These are phyloP conservation scores for Nicotiana benthamiana DNA, from an alignment of 257 asterid species.

Conservation along the genomic window DNA sequence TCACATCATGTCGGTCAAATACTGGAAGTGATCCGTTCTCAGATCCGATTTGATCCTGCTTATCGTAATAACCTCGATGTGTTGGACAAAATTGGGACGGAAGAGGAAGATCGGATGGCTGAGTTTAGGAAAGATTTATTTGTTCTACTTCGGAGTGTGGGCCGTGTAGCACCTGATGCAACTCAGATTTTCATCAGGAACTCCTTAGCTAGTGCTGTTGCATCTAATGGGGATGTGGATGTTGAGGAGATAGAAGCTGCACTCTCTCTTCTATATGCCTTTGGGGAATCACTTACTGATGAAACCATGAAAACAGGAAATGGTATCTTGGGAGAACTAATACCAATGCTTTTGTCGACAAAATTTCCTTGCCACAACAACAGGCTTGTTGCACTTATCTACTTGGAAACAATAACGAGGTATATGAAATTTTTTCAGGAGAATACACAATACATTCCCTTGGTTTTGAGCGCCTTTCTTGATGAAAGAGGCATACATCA, in stretches of 20 bases:
- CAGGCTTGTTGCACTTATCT: constrained; percentile 84
- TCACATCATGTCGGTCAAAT: constrained; percentile 67
- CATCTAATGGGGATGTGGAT: constrained; percentile 56
- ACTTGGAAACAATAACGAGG: constrained; percentile 80
- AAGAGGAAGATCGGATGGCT: constrained; percentile 87
- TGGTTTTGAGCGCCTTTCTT: constrained; percentile 67
- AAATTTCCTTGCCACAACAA: constrained; percentile 86
- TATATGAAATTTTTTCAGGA: constrained; percentile 70
- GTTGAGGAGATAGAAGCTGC: constrained; percentile 95
- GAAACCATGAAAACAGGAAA: constrained; percentile 58
- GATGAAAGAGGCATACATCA: constrained; percentile 97
- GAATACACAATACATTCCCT: constrained; percentile 71
- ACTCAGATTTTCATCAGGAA: constrained; percentile 72
- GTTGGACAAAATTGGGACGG: constrained; percentile 77
- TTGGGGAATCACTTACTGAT: constrained; percentile 75
- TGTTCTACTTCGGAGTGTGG: constrained; percentile 65
- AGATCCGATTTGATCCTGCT: constrained; percentile 58
- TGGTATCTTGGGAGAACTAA: constrained; percentile 63
- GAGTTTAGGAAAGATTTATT: constrained; percentile 83
- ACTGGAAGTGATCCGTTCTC: constrained; percentile 64
- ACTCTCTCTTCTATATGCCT: constrained; percentile 77
- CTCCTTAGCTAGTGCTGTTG: constrained; percentile 53
- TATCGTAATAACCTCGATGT: constrained; percentile 58
- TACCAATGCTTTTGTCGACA: constrained; percentile 75
- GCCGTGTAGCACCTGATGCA: constrained; percentile 84